Percentiles rank a stretch among this genome's conserved stretches.
phyloP scores from a whole-genome alignment of 345 rosid species.

The Cardiospermum halicacabum region DNA sequence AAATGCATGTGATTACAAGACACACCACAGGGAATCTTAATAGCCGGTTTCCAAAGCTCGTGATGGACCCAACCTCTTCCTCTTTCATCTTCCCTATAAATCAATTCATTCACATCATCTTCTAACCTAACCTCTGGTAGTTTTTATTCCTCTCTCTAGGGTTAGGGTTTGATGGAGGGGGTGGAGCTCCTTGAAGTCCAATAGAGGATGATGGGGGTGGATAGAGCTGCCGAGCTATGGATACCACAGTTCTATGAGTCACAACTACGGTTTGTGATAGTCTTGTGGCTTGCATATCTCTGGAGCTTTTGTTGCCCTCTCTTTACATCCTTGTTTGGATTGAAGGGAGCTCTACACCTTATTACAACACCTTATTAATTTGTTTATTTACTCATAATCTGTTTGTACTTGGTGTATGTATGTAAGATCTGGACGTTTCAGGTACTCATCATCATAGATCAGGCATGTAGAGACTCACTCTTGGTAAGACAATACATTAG shows the following conservation, averaged over 20 bases:
- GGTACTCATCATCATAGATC: no score
- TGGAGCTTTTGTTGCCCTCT: constrained; percentile 57
- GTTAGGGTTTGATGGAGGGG: neutral
- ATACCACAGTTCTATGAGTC: constrained; percentile 67
- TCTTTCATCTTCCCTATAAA: constrained; percentile 2
- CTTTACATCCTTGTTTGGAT: constrained; percentile 69
- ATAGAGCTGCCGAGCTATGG: constrained; percentile 87
- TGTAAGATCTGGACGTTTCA: no score
- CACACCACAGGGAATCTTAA: constrained; percentile 16
- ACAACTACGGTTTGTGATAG: constrained; percentile 24
- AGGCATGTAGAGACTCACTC: no score
- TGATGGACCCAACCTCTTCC: neutral
- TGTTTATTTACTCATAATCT: neutral
- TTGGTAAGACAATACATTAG: no score
- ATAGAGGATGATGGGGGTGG: constrained; percentile 56
- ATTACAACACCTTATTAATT: neutral
- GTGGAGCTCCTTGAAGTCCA: constrained; percentile 96
- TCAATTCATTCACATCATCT: neutral
- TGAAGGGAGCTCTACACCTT: constrained; percentile 95
- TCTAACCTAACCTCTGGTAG: neutral
- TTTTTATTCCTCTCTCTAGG: no score
- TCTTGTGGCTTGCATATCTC: constrained; percentile 85
- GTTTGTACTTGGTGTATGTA: no score
- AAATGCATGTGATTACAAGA: constrained; percentile 6
- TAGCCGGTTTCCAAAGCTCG: constrained; percentile 23